Base-by-base conservation (phyloP, 495 filamentous ascomycete genomes). In the Parathielavia hyrcaniae region DNA sequence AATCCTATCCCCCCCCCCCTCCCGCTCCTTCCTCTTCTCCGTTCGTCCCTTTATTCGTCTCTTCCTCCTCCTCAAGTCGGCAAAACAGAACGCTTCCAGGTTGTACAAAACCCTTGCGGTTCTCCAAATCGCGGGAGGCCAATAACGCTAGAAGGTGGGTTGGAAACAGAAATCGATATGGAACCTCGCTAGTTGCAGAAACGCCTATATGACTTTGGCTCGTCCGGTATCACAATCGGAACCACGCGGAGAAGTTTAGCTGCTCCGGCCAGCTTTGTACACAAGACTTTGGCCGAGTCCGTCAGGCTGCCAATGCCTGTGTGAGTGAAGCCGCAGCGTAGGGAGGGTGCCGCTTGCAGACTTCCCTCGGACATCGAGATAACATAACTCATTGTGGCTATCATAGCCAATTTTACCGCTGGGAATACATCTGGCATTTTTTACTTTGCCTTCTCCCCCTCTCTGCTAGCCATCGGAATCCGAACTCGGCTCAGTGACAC, bases 401-500 rank as follows among this genome's bases (percentile, higher is more conserved):
- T 34, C 19, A 13, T 38, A 17, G 16, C 11, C 16, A 12, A 20
- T 22, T 44, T 43, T n/a, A 20, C 19, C 44, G n/a, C 39, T 51
- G 13, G 5, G 39, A 22, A 10, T 13, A 20, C 19, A 9, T 7
- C 8, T 32, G 8, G n/a, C 49, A 22, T 12, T 57, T 50, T 49
- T 26, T n/a, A 4, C 19, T 32, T 32, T 12, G 14, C 11, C 9
- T 35, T 7, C 1, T 40, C 44, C 5, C 14, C 12, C 44, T 30
- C 23, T 35, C 35, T 43, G 46, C 46, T 17, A 41, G 12, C 9
- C 20, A 4, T 50, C 47, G 55, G 55, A 57, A 43, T 23, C 8
- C 32, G 16, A 43, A 36, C 46, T 20, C 23, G 46, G 35, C 13
- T 38, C n/a, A 17, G 55, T 57, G 13, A 51, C 55, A 51, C 55